Conservation (phyloP, 2,329 filamentous ascomycete genomes). For the Chaetomium sp. region DNA sequence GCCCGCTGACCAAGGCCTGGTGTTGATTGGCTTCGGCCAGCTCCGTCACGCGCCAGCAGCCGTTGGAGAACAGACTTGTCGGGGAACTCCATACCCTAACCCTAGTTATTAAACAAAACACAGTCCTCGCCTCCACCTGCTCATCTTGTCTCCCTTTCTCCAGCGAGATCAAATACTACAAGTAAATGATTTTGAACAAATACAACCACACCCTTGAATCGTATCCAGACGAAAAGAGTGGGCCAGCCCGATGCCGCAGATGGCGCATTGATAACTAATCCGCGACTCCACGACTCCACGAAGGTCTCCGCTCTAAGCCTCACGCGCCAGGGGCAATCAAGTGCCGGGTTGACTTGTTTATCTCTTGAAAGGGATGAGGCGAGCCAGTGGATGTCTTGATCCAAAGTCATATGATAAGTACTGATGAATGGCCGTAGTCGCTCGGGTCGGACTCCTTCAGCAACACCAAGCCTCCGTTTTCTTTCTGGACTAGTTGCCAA, state of each 20-base stretch:
- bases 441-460: neutral
- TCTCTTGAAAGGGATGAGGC: neutral
- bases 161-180: neutral
- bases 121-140: neutral
- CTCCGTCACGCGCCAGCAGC: conserved; percentile 14
- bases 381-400: neutral
- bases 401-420: neutral
- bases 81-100: conserved; percentile 13
- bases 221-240: neutral
- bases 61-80: neutral
- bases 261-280: neutral
- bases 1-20: neutral
- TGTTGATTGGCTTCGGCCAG: conserved; percentile 6
- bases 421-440: neutral
- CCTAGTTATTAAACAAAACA: neutral
- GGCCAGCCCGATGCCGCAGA: neutral
- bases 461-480: neutral
- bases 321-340: neutral
- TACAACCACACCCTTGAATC: neutral
- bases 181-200: neutral
- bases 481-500: neutral
- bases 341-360: neutral
- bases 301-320: neutral
- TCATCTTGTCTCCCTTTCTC: neutral
- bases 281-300: neutral